Evolutionary conservation across 495 filamentous ascomycete species (phyloP).

Genomic region (Penicillium riverlandense): DNA sequence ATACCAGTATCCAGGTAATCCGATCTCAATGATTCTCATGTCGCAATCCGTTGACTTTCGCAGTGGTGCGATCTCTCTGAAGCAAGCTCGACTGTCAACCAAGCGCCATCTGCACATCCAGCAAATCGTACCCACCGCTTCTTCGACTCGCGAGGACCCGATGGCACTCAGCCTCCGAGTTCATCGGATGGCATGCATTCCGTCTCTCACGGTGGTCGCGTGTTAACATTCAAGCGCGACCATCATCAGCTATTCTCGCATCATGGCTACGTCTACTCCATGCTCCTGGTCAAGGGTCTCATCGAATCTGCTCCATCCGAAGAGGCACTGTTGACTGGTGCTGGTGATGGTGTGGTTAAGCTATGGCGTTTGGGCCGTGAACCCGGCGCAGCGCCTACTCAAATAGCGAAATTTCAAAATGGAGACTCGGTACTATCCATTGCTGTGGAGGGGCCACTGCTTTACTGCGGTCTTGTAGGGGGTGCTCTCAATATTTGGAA

Average conservation of each 20-base stretch:
- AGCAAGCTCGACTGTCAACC: slow-evolving; percentile 46
- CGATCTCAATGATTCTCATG: slow-evolving; percentile 2
- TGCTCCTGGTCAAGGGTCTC: slow-evolving; percentile 68
- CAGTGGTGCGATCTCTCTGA: slow-evolving; percentile 59
- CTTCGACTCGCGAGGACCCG: slow-evolving; percentile 85
- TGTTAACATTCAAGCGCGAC: slow-evolving; percentile 75
- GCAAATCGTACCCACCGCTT: slow-evolving; percentile 82
- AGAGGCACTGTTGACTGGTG: slow-evolving; percentile 81
- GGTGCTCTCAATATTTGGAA: slow-evolving; percentile 98
- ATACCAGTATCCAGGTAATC: slow-evolving; percentile 77
- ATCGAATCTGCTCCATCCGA: slow-evolving; percentile 57
- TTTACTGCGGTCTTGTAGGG: slow-evolving; percentile 82
- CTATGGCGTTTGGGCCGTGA: slow-evolving; percentile 65
- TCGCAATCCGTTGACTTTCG: neutral
- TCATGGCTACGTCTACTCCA: slow-evolving; percentile 91
- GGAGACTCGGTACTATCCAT: slow-evolving; percentile 80
- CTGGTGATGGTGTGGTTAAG: slow-evolving; percentile 89
- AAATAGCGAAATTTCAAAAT: slow-evolving; percentile 64
- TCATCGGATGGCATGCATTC: slow-evolving; percentile 35
- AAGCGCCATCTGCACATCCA: slow-evolving; percentile 63
- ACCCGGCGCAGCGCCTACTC: slow-evolving; percentile 39
- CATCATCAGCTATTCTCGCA: slow-evolving; percentile 87
- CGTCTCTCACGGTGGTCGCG: slow-evolving; percentile 46
- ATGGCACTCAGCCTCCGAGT: slow-evolving; percentile 68
- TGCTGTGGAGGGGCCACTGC: slow-evolving; percentile 74